Base-by-base conservation (phyloP, 345 rosid species). In the Erodium maritimum region DNA sequence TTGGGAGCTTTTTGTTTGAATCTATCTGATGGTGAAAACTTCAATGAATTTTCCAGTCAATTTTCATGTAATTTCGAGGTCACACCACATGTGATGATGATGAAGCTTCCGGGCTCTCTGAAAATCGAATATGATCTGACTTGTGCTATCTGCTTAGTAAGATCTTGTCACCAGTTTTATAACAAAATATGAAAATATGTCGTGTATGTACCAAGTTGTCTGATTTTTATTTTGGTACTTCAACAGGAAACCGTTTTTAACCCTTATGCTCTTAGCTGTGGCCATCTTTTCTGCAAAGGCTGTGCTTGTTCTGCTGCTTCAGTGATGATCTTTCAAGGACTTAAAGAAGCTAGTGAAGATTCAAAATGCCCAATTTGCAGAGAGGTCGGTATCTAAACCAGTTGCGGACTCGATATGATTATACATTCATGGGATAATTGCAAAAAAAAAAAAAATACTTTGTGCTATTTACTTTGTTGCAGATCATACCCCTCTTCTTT, bases 301-400 rank as follows among this genome's bases (percentile, higher is more conserved):
- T 93, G 99, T 70, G 90, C 85, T 18, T 93, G 99, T 75, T 85
- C 89, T 1, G 91, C 99, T 33, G 94, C 96, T 63, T 84, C 86
- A 4, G 89, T 83, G 63, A 66, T 77, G 77, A 74, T 83, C 50
- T 75, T 79, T n/a, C 75, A 89, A 74, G 95, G 95, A 55, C 73
- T 85, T 57, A 85, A 80, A 78, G 66, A 77, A 23, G 86, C 96
- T 16, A 70, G 81, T 42, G 54, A 70, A 20, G 67, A 73, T 64
- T 80, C 87, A 1, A 86, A 78, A 66, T 93, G 99, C 76, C 90
- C 99, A 3, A 59, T 86, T n/a, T 93, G 96, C 57, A 80, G 96
- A 88, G 94, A 93, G 94, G 99, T 88, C 52, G 51, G 74, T 64
- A 37, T 67, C 60, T 22, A 34, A 46, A 18, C 37, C 33, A 22